Base-by-base conservation (phyloP, 257 asterid genomes). In the Leptodermis oblonga region DNA sequence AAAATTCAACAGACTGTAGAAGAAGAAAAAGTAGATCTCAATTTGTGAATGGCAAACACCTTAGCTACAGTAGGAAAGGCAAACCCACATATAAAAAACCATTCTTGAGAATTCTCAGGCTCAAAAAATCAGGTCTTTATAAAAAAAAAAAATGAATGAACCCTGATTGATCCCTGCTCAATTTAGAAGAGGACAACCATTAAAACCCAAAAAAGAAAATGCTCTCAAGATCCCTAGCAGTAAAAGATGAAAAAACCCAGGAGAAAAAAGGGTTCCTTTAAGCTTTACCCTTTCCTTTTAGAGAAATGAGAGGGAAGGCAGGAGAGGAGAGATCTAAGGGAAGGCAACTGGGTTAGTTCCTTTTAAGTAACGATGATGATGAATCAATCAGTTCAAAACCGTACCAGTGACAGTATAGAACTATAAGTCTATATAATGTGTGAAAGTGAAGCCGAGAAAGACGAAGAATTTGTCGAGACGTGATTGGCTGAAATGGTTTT, bases 401-500 rank as follows among this genome's bases (percentile, higher is more conserved):
- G 46, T 30, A 18, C 59, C 7, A 28, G 10, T 31, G 45, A 25
- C 54, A 30, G 22, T 33, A 41, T 43, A n/a, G 62, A 53, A 41
- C n/a, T 17, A 20, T n/a, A 4, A 37, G 61, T 23, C 33, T 23
- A 31, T 20, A 23, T 9, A 55, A 1, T 55, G 25, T 43, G 68
- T 56, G 68, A 74, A 61, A 62, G 11, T n/a, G 68, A 23, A 68
- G 51, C 39, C 49, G 55, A 64, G 65, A 66, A 77, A 71, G 37
- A 52, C 67, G 48, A 45, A 61, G 71, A 42, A 20, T 72, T 74
- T 84, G 80, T 70, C 39, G 71, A 77, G 76, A 42, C 43, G 71
- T 81, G 77, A 88, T 84, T 91, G 91, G 97, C 61, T 74, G 79
- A 74, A 36, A 79, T 59, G 85, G 81, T 76, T 74, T 70, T 26